Percentiles rank a stretch among this genome's conserved stretches.
Evolutionary conservation across 257 asterid species (phyloP).

Genomic region (Salvia splendens): DNA sequence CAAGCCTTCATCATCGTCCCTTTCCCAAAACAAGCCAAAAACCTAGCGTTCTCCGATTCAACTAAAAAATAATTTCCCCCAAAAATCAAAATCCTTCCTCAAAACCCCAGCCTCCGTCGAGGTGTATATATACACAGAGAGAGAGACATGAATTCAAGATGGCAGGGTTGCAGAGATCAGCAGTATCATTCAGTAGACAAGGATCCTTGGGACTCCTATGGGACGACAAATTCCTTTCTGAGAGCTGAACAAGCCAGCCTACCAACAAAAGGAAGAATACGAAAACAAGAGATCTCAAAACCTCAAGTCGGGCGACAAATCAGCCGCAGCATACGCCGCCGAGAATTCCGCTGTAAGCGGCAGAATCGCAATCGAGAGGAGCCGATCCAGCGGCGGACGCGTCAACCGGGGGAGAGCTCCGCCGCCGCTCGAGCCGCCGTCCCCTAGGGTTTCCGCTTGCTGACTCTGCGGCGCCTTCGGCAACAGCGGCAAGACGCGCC

Average conservation of each 20-base stretch:
- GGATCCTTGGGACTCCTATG: conserved; percentile 60
- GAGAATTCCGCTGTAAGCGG: conserved; percentile 18
- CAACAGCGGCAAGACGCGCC: conserved; percentile 43
- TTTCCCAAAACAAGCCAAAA: too few relatives aligned
- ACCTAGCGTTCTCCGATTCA: too few relatives aligned
- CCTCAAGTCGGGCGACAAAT: too few relatives aligned
- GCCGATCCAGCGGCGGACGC: conserved; percentile 53
- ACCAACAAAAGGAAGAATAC: conserved; percentile 28
- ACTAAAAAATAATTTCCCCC: conserved; percentile 17
- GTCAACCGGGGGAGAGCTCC: conserved; percentile 44
- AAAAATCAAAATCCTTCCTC: not conserved
- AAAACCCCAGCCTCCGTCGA: conserved; percentile 7
- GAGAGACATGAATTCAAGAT: conserved; percentile 16
- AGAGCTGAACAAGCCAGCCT: conserved; percentile 38
- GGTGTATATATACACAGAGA: not conserved
- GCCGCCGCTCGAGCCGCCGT: conserved; percentile 52
- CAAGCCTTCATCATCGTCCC: too few relatives aligned
- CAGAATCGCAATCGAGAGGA: conserved; percentile 51
- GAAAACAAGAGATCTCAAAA: conserved; percentile 20
- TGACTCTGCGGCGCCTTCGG: conserved; percentile 49
- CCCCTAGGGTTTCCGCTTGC: conserved; percentile 51
- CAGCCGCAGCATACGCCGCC: conserved; percentile 2
- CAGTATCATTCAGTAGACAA: conserved; percentile 55
- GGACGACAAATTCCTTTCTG: conserved; percentile 54
- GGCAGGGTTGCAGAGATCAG: conserved; percentile 63